phyloP scores from a whole-genome alignment of 1,284 basidiomycete genomes.

The Boletus albobrunnescens region DNA sequence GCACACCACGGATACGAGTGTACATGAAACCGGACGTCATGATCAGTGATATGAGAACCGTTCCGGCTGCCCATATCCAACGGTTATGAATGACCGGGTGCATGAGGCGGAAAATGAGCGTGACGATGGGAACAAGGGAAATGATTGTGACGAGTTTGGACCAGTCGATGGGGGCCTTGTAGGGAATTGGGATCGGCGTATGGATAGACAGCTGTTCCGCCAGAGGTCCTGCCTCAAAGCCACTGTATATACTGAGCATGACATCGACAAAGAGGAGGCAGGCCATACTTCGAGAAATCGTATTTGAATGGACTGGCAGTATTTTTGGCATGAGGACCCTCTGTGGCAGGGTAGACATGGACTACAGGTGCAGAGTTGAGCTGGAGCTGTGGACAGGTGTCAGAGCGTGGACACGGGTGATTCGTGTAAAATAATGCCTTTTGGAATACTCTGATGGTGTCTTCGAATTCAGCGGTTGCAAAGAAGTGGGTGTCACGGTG shows the following conservation, averaged over 20 bases:
- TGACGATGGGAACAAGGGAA: slow-evolving; percentile 41
- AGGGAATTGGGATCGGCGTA: slow-evolving; percentile 72
- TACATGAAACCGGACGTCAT: slow-evolving; percentile 98
- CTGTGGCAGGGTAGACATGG: slow-evolving; percentile 68
- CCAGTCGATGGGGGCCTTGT: slow-evolving; percentile 70
- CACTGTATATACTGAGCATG: slow-evolving; percentile 47
- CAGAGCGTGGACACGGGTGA: slow-evolving; percentile 1
- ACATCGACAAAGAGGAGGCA: not conserved
- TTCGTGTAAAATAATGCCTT: slow-evolving; percentile 46
- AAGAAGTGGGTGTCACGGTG: slow-evolving; percentile 83
- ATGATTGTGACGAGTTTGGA: slow-evolving; percentile 47
- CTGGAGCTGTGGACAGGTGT: slow-evolving; percentile 44
- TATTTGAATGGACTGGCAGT: slow-evolving; percentile 62
- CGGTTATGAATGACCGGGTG: slow-evolving; percentile 68
- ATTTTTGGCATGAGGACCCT: slow-evolving; percentile 61
- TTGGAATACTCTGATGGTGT: slow-evolving; percentile 72
- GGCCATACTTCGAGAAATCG: slow-evolving; percentile 71
- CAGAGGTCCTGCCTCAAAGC: slow-evolving; percentile 75
- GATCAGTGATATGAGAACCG: slow-evolving; percentile 65
- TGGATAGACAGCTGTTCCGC: slow-evolving; percentile 70
- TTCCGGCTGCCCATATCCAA: slow-evolving; percentile 75
- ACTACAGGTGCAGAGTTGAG: slow-evolving; percentile 81
- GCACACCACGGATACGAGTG: slow-evolving; percentile 84
- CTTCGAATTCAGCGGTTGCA: slow-evolving; percentile 83
- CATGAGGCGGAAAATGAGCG: slow-evolving; percentile 57